Evolutionary conservation across 345 rosid species (phyloP).

Genomic region (Pistacia vera): DNA sequence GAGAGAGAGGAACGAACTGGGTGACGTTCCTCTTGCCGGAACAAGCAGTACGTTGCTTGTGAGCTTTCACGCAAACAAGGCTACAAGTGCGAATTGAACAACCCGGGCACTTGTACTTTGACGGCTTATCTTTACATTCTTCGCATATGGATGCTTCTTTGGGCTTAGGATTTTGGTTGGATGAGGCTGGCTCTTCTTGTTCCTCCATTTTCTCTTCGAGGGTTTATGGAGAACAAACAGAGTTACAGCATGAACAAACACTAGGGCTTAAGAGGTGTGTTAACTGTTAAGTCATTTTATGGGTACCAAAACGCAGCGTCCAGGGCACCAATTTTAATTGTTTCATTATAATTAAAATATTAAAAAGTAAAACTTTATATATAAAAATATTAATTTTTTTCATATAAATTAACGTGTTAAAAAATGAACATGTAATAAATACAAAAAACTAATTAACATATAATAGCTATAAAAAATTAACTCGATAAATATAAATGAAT

Average conservation of each 20-base stretch:
- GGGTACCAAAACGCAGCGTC: background rate
- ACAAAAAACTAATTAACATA: too few species aligned
- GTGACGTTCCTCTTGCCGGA: constrained; percentile 61
- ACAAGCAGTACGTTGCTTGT: constrained; percentile 80
- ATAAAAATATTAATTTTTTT: too few species aligned
- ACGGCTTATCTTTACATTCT: constrained; percentile 58
- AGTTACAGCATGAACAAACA: background rate
- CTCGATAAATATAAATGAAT: too few species aligned
- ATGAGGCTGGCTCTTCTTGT: constrained; percentile 9
- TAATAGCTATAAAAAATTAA: too few species aligned
- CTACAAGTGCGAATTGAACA: constrained; percentile 82
- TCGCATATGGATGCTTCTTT: constrained; percentile 38
- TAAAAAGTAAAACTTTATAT: too few species aligned
- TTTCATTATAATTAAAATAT: too few species aligned
- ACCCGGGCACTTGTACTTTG: constrained; percentile 88
- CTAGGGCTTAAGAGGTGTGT: background rate
- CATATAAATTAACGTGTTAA: too few species aligned
- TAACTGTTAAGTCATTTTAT: background rate
- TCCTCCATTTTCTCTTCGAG: constrained; percentile 15
- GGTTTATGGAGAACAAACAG: background rate
- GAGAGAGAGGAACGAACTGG: constrained; percentile 60
- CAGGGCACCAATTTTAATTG: too few species aligned
- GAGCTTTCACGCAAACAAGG: constrained; percentile 77
- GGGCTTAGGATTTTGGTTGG: background rate
- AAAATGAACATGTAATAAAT: too few species aligned